Percentiles rank a stretch among this genome's conserved stretches.
phyloP scores from a whole-genome alignment of 2,329 filamentous ascomycete genomes.

The Colletotrichum sp. region DNA sequence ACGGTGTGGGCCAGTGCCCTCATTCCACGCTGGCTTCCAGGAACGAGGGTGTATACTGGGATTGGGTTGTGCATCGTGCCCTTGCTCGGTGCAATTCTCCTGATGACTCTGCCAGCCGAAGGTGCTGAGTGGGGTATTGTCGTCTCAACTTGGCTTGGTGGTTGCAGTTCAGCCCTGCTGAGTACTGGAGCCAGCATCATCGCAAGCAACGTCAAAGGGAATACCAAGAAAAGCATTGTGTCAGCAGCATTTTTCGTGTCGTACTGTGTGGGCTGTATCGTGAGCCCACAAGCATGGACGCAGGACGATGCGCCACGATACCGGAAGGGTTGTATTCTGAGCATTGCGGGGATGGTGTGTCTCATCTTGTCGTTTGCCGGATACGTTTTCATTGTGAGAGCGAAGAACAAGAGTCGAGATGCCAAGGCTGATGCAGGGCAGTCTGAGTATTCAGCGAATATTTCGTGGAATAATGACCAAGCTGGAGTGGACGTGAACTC shows the following conservation, averaged over 20 bases:
- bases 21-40: slow-evolving; percentile 21
- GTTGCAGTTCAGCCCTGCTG: slow-evolving; percentile 13
- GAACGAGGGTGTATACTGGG: slow-evolving; percentile 28
- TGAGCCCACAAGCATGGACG: slow-evolving; percentile 26
- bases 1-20: slow-evolving; percentile 22
- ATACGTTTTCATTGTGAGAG: background rate
- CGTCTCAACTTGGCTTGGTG: slow-evolving; percentile 27
- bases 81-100: slow-evolving; percentile 6
- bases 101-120: slow-evolving; percentile 18
- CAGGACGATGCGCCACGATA: slow-evolving; percentile 25
- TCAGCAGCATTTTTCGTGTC: slow-evolving; percentile 28
- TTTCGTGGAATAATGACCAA: background rate
- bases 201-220: slow-evolving; percentile 31
- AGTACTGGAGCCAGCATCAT: slow-evolving; percentile 24
- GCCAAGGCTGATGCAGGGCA: background rate
- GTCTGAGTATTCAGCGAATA: background rate
- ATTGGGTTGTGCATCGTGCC: background rate
- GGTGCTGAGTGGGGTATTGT: slow-evolving; percentile 25
- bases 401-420: background rate
- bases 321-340: slow-evolving; percentile 23
- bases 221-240: slow-evolving; percentile 30
- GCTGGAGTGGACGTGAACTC: slow-evolving; percentile 11
- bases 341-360: slow-evolving; percentile 22
- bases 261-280: slow-evolving; percentile 29
- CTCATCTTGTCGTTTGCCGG: slow-evolving; percentile 1